These are phyloP conservation scores for Stromatinia cepivora DNA, from an alignment of 2,329 filamentous ascomycete genomes.

Conservation along the genomic window DNA sequence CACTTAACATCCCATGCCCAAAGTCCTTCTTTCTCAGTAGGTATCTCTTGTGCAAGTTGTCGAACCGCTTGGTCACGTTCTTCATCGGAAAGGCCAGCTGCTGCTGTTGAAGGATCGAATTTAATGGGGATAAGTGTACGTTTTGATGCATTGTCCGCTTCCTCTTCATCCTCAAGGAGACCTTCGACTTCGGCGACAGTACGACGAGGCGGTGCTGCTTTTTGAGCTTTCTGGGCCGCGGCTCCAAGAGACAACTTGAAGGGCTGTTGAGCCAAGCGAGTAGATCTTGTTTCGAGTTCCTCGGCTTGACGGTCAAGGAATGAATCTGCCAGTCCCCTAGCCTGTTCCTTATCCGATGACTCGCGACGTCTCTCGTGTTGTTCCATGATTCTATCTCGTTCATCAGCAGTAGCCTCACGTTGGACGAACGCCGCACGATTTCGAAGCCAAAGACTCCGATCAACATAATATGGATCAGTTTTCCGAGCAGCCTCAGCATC, in stretches of 20 bases:
- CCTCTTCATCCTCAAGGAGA: slow-evolving; percentile 91
- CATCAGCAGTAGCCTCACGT: slow-evolving; percentile 75
- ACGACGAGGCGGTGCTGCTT: slow-evolving; percentile 62
- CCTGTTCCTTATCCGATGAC: slow-evolving; percentile 72
- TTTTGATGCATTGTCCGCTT: slow-evolving; percentile 66
- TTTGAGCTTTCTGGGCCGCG: slow-evolving; percentile 71
- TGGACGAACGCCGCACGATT: slow-evolving; percentile 73
- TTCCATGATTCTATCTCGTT: slow-evolving; percentile 78
- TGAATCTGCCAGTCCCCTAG: slow-evolving; percentile 81
- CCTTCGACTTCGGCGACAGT: slow-evolving; percentile 94
- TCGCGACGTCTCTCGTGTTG: slow-evolving; percentile 70
- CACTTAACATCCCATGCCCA: slow-evolving; percentile 94
- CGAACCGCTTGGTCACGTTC: slow-evolving; percentile 80
- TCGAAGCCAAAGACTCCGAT: slow-evolving; percentile 80
- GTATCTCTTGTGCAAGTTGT: slow-evolving; percentile 85
- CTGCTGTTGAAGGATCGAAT: slow-evolving; percentile 66
- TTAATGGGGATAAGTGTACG: slow-evolving; percentile 80
- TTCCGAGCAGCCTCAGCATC: slow-evolving; percentile 76
- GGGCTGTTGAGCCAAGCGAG: slow-evolving; percentile 59
- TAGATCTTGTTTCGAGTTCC: slow-evolving; percentile 61
- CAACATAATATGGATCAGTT: slow-evolving; percentile 79
- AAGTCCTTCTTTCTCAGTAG: slow-evolving; percentile 78
- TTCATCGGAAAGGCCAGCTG: slow-evolving; percentile 75
- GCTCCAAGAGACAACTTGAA: slow-evolving; percentile 94
- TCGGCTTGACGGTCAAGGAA: slow-evolving; percentile 84